Evolutionary conservation across 2,329 filamentous ascomycete genomes (phyloP).

Genomic region (Fusarium sp.): DNA sequence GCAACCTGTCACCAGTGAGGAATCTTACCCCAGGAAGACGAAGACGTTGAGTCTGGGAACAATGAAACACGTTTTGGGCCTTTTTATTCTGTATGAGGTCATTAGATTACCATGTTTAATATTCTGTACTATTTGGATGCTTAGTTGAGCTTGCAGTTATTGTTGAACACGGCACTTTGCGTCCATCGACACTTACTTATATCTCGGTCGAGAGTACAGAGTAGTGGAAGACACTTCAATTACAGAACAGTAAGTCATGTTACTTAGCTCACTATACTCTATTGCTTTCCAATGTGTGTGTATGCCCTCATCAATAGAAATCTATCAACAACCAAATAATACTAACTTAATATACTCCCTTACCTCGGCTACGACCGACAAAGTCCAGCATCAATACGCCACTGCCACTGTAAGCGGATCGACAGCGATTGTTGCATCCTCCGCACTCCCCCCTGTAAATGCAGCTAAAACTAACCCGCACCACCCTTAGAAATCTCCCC

Average conservation of each 20-base stretch:
- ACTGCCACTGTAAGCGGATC: slow-evolving; percentile 31
- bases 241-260: neutral
- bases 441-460: slow-evolving; percentile 13
- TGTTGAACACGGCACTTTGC: neutral
- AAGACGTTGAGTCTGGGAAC: slow-evolving; percentile 15
- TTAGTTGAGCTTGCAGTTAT: too few species aligned
- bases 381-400: slow-evolving; percentile 6
- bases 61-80: neutral
- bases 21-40: slow-evolving; percentile 19
- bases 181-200: neutral
- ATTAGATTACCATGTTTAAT: too few species aligned
- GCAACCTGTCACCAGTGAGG: slow-evolving; percentile 20
- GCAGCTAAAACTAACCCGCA: slow-evolving; percentile 20
- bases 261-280: neutral
- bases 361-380: slow-evolving; percentile 1
- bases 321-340: neutral
- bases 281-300: neutral
- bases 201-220: neutral
- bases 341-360: neutral
- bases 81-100: neutral
- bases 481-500: slow-evolving; percentile 21
- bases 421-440: slow-evolving; percentile 28
- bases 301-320: neutral
- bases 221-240: neutral
- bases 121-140: too few species aligned